phyloP scores from a whole-genome alignment of 768 basidiomycete genomes.

The Suillus hirtellus region DNA sequence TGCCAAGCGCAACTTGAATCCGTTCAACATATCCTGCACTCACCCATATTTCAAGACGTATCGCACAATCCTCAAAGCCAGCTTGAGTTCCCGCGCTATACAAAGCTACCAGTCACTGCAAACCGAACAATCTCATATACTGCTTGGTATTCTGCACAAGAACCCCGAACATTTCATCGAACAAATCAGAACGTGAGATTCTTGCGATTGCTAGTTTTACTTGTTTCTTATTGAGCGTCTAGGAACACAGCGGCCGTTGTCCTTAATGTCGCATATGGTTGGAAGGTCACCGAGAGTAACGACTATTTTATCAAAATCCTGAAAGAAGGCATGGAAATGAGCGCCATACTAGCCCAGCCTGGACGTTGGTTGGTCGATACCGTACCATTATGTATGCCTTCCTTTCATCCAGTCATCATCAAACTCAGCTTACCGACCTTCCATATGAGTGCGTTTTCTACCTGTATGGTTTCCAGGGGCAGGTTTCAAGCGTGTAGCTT shows the following conservation, averaged over 20 bases:
- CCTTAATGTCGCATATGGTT: slow-evolving; percentile 3
- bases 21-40: not conserved
- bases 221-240: not conserved
- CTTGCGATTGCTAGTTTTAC: not conserved
- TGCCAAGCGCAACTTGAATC: not conserved
- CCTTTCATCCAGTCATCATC: not conserved
- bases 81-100: not conserved
- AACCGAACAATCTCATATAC: not conserved
- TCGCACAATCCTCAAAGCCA: not conserved
- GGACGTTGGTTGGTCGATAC: not conserved
- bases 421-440: not conserved
- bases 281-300: not conserved
- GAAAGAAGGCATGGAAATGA: not conserved
- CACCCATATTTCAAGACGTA: slow-evolving; percentile 5
- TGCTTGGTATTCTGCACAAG: not conserved
- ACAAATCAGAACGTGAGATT: not conserved
- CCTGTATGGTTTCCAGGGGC: slow-evolving; percentile 26
- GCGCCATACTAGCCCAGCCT: not conserved
- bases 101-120: not conserved
- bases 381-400: not conserved
- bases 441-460: slow-evolving; percentile 7
- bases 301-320: not conserved
- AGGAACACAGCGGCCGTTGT: not conserved
- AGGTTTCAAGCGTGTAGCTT: slow-evolving; percentile 19
- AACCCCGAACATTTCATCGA: not conserved